Conservation (phyloP, 2,329 filamentous ascomycete species). For the Aspergillus calidoustus region DNA sequence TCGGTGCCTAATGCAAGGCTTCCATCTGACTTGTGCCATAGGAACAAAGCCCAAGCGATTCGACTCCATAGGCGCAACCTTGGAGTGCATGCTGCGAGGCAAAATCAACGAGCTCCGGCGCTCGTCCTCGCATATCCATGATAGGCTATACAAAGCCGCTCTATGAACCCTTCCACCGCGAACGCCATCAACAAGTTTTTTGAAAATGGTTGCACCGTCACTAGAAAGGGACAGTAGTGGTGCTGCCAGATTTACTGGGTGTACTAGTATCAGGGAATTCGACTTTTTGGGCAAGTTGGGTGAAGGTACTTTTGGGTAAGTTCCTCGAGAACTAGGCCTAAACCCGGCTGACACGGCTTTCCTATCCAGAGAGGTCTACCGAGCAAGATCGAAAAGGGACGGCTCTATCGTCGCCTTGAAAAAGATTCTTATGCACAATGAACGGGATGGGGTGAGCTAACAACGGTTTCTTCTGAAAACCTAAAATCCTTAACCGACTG, state of each 20-base stretch:
- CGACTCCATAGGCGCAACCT: background rate
- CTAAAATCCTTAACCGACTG: slow-evolving; percentile 18
- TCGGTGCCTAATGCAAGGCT: background rate
- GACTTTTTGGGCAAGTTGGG: slow-evolving; percentile 65
- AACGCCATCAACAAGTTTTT: background rate
- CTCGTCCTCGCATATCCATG: background rate
- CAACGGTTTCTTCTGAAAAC: background rate
- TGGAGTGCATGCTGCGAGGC: background rate
- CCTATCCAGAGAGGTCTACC: slow-evolving; percentile 77
- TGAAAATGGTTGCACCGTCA: slow-evolving; percentile 43
- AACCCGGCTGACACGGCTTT: slow-evolving; percentile 20
- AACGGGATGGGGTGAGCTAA: slow-evolving; percentile 82
- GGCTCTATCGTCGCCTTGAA: slow-evolving; percentile 84
- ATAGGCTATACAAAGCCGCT: background rate
- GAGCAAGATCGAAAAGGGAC: slow-evolving; percentile 76
- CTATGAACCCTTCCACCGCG: background rate
- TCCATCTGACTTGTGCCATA: background rate
- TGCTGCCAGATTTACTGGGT: slow-evolving; percentile 73
- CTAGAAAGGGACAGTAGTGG: slow-evolving; percentile 54
- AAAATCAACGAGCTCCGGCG: background rate
- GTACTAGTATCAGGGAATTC: slow-evolving; percentile 62
- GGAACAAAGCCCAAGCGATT: background rate
- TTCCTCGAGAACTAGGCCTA: slow-evolving; percentile 10
- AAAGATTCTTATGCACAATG: slow-evolving; percentile 99
- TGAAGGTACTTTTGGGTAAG: slow-evolving; percentile 91